Percentiles rank a stretch among this genome's conserved stretches.
These are phyloP conservation scores for Pyronema domesticum DNA, from an alignment of 495 filamentous ascomycete species.

Conservation along the genomic window DNA sequence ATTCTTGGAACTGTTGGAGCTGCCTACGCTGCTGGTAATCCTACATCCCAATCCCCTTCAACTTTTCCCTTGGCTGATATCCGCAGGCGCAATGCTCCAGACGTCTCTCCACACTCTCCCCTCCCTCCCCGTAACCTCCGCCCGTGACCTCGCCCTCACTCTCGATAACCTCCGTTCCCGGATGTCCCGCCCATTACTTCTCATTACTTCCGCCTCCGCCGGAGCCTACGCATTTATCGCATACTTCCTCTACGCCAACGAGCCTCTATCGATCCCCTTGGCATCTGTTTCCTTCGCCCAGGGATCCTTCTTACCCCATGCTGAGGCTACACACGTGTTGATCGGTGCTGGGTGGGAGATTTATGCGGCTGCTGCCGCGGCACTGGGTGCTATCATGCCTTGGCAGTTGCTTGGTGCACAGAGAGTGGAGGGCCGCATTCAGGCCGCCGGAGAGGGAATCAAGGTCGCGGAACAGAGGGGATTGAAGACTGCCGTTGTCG, in stretches of 20 bases:
- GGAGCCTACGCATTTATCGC: constrained; percentile 13
- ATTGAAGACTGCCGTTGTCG: constrained; percentile 9
- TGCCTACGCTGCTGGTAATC: constrained; percentile 15
- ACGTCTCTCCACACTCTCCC: constrained; percentile 17
- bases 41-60: no score
- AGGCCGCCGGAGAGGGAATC: constrained; percentile 9
- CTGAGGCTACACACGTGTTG: constrained; percentile 7
- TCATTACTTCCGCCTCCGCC: constrained; percentile 12
- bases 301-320: constrained; percentile 18
- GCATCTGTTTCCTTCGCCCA: constrained; percentile 8
- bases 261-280: constrained; percentile 5
- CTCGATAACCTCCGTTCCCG: constrained; percentile 13
- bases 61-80: not conserved
- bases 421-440: constrained; percentile 8
- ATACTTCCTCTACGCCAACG: constrained; percentile 15
- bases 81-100: constrained; percentile 16
- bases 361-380: constrained; percentile 13
- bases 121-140: constrained; percentile 10
- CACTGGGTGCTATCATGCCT: constrained; percentile 13
- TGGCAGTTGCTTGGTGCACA: constrained; percentile 13
- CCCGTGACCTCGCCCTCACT: constrained; percentile 7
- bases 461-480: constrained; percentile 11
- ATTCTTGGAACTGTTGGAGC: constrained; percentile 21
- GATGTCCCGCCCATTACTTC: constrained; percentile 8
- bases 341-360: constrained; percentile 15